Evolutionary conservation across 73 alveolate genomes (phyloP).

Genomic region (Paramecium octaurelia): DNA sequence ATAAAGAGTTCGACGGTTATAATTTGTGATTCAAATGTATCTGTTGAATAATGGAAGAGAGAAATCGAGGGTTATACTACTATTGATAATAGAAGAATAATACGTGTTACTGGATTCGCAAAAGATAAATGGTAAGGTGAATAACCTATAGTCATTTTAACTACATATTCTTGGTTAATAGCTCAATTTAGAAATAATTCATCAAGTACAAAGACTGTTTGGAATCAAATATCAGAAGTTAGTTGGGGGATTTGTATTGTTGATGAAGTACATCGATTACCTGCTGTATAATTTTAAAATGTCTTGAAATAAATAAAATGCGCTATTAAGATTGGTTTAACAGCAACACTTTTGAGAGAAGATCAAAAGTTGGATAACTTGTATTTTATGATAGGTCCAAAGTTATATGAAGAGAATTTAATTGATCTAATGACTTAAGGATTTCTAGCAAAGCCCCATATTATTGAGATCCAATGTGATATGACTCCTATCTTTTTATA

Average conservation of each 20-base stretch:
- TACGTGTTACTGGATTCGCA: slow-evolving; percentile 70
- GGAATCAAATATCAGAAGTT: slow-evolving; percentile 41
- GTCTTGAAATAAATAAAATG: slow-evolving; percentile 63
- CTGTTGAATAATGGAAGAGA: slow-evolving; percentile 63
- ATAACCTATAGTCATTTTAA: slow-evolving; percentile 69
- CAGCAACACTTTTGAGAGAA: slow-evolving; percentile 84
- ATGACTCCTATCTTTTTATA: slow-evolving; percentile 68
- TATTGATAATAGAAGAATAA: slow-evolving; percentile 44
- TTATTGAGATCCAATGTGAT: slow-evolving; percentile 76
- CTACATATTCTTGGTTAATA: slow-evolving; percentile 71
- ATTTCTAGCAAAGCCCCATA: slow-evolving; percentile 77
- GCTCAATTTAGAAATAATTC: neutral
- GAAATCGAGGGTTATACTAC: slow-evolving; percentile 61
- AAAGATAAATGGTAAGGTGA: slow-evolving; percentile 66
- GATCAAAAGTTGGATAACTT: slow-evolving; percentile 68
- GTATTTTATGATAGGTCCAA: slow-evolving; percentile 80
- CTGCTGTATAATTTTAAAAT: slow-evolving; percentile 72
- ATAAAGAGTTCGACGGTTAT: slow-evolving; percentile 77
- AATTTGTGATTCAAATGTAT: slow-evolving; percentile 69
- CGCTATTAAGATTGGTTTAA: slow-evolving; percentile 78
- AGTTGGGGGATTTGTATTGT: slow-evolving; percentile 81
- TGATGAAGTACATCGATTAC: slow-evolving; percentile 84
- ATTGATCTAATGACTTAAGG: slow-evolving; percentile 80
- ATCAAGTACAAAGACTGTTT: neutral
- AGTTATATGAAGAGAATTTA: slow-evolving; percentile 83